A percentile compares a stretch with the other conserved stretches of the same genome.
Evolutionary conservation across 2,329 filamentous ascomycete species (phyloP).

Genomic region (Hymenoscyphus scutula): DNA sequence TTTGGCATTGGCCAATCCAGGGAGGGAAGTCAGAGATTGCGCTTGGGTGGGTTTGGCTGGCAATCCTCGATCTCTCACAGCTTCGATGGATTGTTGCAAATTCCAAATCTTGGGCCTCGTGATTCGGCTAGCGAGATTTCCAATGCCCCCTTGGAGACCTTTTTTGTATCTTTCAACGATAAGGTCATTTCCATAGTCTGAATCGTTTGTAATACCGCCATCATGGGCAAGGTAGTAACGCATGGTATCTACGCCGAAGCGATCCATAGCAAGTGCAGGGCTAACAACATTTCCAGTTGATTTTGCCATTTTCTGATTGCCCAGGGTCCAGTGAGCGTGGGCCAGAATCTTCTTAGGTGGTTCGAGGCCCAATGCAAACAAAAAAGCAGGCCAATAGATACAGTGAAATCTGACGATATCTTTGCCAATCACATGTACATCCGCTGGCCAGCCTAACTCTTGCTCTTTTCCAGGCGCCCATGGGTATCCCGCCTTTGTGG

Average conservation of each 20-base stretch:
- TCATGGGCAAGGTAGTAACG: conserved; percentile 85
- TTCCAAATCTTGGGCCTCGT: conserved; percentile 68
- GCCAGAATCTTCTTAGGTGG: conserved; percentile 77
- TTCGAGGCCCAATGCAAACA: conserved; percentile 82
- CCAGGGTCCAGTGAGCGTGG: conserved; percentile 95
- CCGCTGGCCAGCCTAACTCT: conserved; percentile 77
- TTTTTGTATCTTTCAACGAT: conserved; percentile 79
- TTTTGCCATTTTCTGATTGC: conserved; percentile 92
- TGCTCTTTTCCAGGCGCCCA: conserved; percentile 65
- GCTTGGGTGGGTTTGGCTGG: conserved; percentile 35
- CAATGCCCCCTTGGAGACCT: conserved; percentile 71
- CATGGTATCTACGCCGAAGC: conserved; percentile 84
- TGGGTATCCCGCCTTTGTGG: conserved; percentile 84
- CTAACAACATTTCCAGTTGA: conserved; percentile 93
- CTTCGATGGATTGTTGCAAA: conserved; percentile 50
- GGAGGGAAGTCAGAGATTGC: conserved; percentile 41
- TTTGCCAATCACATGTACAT: conserved; percentile 92
- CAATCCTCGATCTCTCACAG: conserved; percentile 26
- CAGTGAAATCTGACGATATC: conserved; percentile 96
- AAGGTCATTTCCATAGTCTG: conserved; percentile 77
- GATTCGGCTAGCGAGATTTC: conserved; percentile 75
- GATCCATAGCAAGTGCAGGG: conserved; percentile 84
- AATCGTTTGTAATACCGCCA: conserved; percentile 73
- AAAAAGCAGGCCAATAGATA: conserved; percentile 95
- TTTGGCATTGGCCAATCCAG: conserved; percentile 44